phyloP scores from a whole-genome alignment of 208 protist genomes.

The Herpetomonas muscarum region DNA sequence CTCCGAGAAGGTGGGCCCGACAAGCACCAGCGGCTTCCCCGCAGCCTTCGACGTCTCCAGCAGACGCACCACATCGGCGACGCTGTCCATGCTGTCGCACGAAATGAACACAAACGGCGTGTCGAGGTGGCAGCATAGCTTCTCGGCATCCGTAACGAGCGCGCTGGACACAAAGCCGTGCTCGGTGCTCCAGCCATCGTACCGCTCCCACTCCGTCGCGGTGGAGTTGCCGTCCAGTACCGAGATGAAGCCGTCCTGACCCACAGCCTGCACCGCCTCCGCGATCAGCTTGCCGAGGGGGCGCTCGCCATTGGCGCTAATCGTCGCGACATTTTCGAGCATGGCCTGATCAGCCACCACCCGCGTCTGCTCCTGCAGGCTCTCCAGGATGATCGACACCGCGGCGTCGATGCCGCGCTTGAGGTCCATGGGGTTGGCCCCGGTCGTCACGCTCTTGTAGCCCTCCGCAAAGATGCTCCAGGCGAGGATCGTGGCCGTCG shows the following conservation, averaged over 20 bases:
- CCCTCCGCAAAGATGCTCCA: constrained; percentile 98
- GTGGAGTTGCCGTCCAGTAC: constrained; percentile 97
- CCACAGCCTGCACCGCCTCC: constrained; percentile 97
- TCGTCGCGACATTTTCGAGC: constrained; percentile 97
- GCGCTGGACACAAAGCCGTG: constrained; percentile 98
- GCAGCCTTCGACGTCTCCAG: constrained; percentile 55
- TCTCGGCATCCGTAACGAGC: constrained; percentile 95
- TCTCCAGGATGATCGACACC: constrained; percentile 83
- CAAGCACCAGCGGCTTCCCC: constrained; percentile 60
- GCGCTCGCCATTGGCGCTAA: constrained; percentile 99
- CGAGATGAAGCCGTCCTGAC: constrained; percentile 98
- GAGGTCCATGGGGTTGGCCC: constrained; percentile 99
- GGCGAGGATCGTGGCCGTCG: constrained; percentile 99
- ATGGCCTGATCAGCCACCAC: constrained; percentile 92
- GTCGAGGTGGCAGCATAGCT: constrained; percentile 92
- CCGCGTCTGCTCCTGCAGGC: constrained; percentile 92
- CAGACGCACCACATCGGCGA: constrained; percentile 64
- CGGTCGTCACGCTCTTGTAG: constrained; percentile 98
- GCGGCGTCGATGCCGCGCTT: constrained; percentile 98
- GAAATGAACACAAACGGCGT: constrained; percentile 93
- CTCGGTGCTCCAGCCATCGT: constrained; percentile 98
- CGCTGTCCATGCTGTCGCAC: constrained; percentile 39
- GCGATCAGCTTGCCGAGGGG: constrained; percentile 97
- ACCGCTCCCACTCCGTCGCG: constrained; percentile 95
- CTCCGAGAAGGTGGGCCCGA: constrained; percentile 68